phyloP scores from a whole-genome alignment of 2,329 filamentous ascomycete genomes.

The Fusarium sp. region DNA sequence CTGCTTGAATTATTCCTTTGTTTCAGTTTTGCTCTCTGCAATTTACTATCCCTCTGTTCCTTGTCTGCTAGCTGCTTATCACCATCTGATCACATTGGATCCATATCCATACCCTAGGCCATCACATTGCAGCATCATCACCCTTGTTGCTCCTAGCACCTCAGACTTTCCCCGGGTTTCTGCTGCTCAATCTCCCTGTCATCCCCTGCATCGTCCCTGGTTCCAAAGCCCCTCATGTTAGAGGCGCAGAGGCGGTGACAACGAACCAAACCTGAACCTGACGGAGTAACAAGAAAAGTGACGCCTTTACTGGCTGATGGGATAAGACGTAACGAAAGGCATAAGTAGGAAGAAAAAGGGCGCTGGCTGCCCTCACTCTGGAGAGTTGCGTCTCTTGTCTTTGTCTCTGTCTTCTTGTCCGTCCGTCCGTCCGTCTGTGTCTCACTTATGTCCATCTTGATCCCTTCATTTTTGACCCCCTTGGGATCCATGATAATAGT shows the following conservation, averaged over 20 bases:
- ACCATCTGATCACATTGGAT: slow-evolving; percentile 3
- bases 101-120: slow-evolving; percentile 5
- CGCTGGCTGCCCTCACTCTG: slow-evolving; percentile 12
- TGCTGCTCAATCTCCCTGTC: slow-evolving; percentile 26
- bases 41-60: not conserved
- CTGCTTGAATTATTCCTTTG: slow-evolving; percentile 9
- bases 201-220: slow-evolving; percentile 47
- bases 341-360: slow-evolving; percentile 24
- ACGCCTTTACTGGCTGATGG: slow-evolving; percentile 10
- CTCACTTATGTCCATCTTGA: not conserved
- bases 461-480: not conserved
- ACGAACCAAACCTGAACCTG: slow-evolving; percentile 27
- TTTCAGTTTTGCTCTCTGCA: slow-evolving; percentile 7
- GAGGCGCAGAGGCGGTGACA: slow-evolving; percentile 47
- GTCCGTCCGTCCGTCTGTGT: not conserved
- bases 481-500: not conserved
- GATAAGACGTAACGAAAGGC: slow-evolving; percentile 1
- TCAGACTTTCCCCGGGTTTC: slow-evolving; percentile 42
- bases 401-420: too few relatives aligned
- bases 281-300: slow-evolving; percentile 22
- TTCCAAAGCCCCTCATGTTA: slow-evolving; percentile 27
- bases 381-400: not conserved
- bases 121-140: slow-evolving; percentile 22
- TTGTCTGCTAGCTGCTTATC: slow-evolving; percentile 6
- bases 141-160: slow-evolving; percentile 10